phyloP scores from a whole-genome alignment of 768 basidiomycete species.

The Rhizopogon roseolus region DNA sequence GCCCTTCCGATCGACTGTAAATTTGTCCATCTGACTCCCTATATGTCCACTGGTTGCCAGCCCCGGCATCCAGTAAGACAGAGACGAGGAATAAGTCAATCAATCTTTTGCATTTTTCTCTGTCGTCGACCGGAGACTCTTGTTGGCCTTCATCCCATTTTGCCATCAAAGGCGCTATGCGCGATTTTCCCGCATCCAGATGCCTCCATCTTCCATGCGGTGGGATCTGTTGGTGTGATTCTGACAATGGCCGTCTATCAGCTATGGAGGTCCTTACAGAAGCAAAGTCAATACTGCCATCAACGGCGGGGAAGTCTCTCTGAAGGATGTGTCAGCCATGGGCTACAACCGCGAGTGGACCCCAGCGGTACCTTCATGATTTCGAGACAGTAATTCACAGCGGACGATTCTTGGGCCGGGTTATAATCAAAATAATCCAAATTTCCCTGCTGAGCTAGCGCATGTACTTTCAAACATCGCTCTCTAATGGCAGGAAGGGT shows the following conservation, averaged over 20 bases:
- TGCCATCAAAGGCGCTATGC: constrained; percentile 55
- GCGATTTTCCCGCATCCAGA: constrained; percentile 63
- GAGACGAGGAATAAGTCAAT: constrained; percentile 89
- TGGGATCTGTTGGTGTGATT: constrained; percentile 52
- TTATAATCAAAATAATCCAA: constrained; percentile 86
- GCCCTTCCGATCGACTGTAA: constrained; percentile 71
- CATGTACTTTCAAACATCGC: constrained; percentile 72
- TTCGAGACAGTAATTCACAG: constrained; percentile 66
- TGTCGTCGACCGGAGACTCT: constrained; percentile 36
- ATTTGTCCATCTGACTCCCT: constrained; percentile 48
- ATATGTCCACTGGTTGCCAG: constrained; percentile 80
- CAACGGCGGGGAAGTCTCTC: constrained; percentile 58
- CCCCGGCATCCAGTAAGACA: constrained; percentile 92
- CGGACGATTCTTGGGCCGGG: constrained; percentile 65
- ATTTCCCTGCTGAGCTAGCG: constrained; percentile 68
- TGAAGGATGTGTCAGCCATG: constrained; percentile 23
- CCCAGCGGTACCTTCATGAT: constrained; percentile 59
- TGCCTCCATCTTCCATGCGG: constrained; percentile 92
- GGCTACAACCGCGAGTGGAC: background rate
- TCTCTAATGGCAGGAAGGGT: constrained; percentile 89
- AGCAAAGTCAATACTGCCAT: constrained; percentile 49
- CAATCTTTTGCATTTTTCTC: constrained; percentile 65
- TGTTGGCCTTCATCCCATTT: constrained; percentile 44
- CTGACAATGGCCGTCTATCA: background rate
- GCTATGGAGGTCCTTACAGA: constrained; percentile 37